These are phyloP conservation scores for Torulaspora franciscae DNA, from an alignment of 805 yeast species.

Conservation along the genomic window DNA sequence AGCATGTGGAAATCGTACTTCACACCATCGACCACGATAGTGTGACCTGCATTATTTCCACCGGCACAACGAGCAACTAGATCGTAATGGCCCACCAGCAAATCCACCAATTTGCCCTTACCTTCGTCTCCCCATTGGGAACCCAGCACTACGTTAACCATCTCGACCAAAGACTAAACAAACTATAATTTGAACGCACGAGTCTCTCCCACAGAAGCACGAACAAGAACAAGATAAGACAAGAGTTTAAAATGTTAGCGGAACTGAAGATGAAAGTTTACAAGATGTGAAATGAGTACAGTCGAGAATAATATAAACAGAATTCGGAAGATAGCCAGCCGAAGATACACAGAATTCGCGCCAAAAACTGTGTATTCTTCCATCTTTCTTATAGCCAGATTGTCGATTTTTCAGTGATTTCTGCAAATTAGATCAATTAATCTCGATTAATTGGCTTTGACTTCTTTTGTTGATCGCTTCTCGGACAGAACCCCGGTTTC, in stretches of 20 bases:
- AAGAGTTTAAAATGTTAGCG: not conserved
- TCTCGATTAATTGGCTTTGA: not conserved
- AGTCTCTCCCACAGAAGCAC: not conserved
- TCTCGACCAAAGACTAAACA: constrained; percentile 11
- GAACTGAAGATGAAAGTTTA: not conserved
- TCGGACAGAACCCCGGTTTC: not conserved
- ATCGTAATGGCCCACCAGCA: constrained; percentile 90
- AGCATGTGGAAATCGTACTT: constrained; percentile 98
- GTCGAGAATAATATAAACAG: not conserved
- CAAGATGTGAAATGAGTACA: not conserved
- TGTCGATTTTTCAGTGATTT: not conserved
- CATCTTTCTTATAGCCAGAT: not conserved
- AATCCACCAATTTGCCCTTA: constrained; percentile 94
- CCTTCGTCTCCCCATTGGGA: constrained; percentile 99
- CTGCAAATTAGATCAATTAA: not conserved
- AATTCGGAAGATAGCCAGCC: not conserved
- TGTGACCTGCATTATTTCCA: constrained; percentile 99
- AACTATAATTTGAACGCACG: constrained; percentile 7
- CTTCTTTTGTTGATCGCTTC: not conserved
- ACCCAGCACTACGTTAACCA: constrained; percentile 81
- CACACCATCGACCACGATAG: constrained; percentile 82
- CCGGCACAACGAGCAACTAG: constrained; percentile 98
- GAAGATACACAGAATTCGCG: not conserved
- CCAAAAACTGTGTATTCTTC: not conserved
- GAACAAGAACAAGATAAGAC: constrained; percentile 3